A percentile compares a stretch with the other conserved stretches of the same genome.
Conservation (phyloP, 2,329 filamentous ascomycete species). For the Chaetomium sp. region DNA sequence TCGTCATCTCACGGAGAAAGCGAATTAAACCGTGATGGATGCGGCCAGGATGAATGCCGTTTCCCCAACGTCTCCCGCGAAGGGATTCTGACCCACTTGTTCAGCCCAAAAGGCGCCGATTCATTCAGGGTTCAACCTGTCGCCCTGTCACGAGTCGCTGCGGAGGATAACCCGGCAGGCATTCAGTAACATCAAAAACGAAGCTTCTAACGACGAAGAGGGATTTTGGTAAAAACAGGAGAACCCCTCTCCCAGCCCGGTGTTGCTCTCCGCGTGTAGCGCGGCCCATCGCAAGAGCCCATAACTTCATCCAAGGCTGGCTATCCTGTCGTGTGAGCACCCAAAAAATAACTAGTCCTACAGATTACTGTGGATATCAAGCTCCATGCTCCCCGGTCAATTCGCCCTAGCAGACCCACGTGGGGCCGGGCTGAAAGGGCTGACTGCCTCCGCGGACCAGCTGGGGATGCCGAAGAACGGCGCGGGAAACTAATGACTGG, state of each 20-base stretch:
- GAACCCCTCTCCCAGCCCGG: neutral
- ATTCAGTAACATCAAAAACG: neutral
- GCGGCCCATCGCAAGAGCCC: neutral
- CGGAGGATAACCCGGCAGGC: neutral
- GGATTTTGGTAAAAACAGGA: neutral
- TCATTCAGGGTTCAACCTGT: conserved; percentile 1
- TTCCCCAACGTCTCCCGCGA: conserved; percentile 5
- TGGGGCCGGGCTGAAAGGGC: conserved; percentile 19
- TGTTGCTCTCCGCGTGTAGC: neutral
- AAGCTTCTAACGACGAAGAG: neutral
- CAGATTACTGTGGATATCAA: neutral
- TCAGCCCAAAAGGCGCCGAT: neutral
- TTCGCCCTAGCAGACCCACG: neutral
- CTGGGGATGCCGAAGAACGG: neutral
- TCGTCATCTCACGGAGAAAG: conserved; percentile 12
- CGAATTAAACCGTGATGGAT: conserved; percentile 5
- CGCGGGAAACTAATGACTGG: neutral
- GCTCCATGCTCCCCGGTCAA: neutral
- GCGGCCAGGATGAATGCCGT: conserved; percentile 4
- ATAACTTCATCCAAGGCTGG: neutral
- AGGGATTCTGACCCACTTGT: conserved; percentile 5
- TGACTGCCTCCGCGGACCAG: neutral
- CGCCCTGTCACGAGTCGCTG: neutral
- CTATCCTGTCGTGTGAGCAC: conserved; percentile 3
- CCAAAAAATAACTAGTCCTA: neutral